phyloP scores from a whole-genome alignment of 2,329 filamentous ascomycete genomes.

The Aspergillus pseudoviridinutans region DNA sequence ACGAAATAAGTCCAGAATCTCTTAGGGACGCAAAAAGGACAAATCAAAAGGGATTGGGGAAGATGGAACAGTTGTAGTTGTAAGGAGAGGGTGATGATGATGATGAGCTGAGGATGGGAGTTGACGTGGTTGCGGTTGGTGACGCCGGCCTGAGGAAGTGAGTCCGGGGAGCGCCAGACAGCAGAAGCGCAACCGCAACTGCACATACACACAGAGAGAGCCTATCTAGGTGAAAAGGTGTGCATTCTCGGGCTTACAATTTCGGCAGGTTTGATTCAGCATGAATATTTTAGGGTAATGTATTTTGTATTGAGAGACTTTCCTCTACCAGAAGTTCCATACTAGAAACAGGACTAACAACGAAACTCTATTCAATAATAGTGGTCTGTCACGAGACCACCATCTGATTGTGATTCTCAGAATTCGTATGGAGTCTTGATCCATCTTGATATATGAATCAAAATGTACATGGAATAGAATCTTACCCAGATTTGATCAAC shows the following conservation, averaged over 20 bases:
- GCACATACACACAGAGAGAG: not conserved
- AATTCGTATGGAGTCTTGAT: not conserved
- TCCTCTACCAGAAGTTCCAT: not conserved
- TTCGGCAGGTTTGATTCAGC: not conserved
- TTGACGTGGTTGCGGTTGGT: conserved; percentile 26
- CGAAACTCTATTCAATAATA: not conserved
- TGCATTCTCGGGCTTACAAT: not conserved
- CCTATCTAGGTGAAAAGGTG: not conserved
- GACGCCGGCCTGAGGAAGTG: conserved; percentile 20
- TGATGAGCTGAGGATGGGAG: conserved; percentile 12
- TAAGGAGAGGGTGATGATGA: conserved; percentile 5
- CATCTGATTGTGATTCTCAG: not conserved
- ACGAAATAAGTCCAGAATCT: not conserved
- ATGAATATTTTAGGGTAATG: not conserved
- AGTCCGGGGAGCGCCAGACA: conserved; percentile 34
- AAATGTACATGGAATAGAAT: no score
- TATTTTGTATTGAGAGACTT: not conserved
- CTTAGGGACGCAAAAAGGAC: not conserved
- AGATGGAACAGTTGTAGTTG: conserved; percentile 2
- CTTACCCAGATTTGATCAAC: no score
- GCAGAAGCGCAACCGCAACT: conserved; percentile 28
- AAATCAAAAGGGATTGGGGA: conserved; percentile 1
- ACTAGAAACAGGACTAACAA: not conserved
- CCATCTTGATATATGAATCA: not conserved
- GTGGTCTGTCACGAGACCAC: not conserved